phyloP scores from a whole-genome alignment of 345 rosid species.

The Eucalyptus rudis region DNA sequence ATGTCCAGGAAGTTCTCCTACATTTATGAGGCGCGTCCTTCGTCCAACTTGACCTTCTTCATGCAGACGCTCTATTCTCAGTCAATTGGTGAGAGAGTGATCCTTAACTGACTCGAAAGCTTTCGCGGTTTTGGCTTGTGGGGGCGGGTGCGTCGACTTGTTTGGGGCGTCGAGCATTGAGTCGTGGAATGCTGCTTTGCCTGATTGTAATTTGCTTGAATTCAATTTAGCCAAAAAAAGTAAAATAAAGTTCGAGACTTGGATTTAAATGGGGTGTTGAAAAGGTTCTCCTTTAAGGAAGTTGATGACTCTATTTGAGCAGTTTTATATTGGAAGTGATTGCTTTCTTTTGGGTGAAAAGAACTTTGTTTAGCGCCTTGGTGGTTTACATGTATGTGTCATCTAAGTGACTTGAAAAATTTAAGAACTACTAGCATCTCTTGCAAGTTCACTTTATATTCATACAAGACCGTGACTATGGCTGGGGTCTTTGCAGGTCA shows the following conservation, averaged over 20 bases:
- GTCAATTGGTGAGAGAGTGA: background rate
- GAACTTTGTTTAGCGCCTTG: background rate
- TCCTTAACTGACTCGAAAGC: background rate
- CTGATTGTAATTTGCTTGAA: background rate
- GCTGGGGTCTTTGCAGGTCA: slow-evolving; percentile 29
- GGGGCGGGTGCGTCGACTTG: background rate
- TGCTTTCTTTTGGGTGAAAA: background rate
- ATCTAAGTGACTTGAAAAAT: background rate
- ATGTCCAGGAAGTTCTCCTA: slow-evolving; percentile 3
- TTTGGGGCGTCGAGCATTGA: background rate
- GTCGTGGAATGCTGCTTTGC: background rate
- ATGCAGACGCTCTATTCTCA: slow-evolving; percentile 8
- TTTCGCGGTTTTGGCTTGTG: background rate
- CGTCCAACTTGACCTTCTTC: slow-evolving; percentile 1
- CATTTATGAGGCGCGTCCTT: slow-evolving; percentile 5
- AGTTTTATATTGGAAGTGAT: background rate
- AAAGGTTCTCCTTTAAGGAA: background rate
- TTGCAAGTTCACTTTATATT: background rate
- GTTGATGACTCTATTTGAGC: background rate
- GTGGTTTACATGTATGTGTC: background rate
- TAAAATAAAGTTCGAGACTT: background rate
- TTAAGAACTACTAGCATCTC: background rate
- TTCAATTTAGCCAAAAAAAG: background rate
- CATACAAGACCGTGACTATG: background rate
- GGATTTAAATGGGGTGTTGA: background rate